Evolutionary conservation across 2,329 filamentous ascomycete species (phyloP).

Genomic region (Bipolaris oryzae): DNA sequence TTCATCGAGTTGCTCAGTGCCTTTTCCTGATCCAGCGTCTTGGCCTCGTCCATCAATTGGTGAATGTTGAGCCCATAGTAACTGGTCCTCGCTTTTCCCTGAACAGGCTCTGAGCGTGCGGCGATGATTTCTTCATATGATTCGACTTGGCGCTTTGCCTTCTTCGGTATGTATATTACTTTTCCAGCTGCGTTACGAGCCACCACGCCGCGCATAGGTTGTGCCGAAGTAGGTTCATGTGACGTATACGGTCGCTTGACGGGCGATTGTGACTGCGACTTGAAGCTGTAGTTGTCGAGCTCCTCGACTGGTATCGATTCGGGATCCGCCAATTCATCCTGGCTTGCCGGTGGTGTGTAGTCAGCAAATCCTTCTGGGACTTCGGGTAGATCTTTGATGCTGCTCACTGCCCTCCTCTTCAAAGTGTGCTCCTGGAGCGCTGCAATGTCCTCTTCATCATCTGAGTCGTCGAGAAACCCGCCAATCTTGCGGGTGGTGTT

Average conservation of each 20-base stretch:
- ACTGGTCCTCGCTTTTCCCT: conserved; percentile 71
- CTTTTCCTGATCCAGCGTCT: conserved; percentile 61
- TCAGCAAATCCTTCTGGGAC: conserved; percentile 32
- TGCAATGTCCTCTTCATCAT: conserved; percentile 51
- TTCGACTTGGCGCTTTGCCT: conserved; percentile 54
- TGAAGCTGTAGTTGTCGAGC: conserved; percentile 38
- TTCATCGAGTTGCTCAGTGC: conserved; percentile 31
- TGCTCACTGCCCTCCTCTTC: conserved; percentile 43
- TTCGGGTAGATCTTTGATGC: conserved; percentile 34
- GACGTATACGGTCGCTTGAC: conserved; percentile 21
- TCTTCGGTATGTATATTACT: conserved; percentile 61
- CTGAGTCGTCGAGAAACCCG: conserved; percentile 50
- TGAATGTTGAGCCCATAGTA: conserved; percentile 97
- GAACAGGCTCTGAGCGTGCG: conserved; percentile 65
- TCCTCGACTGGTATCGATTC: conserved; percentile 39
- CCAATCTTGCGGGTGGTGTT: conserved; percentile 44
- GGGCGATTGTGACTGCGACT: conserved; percentile 32
- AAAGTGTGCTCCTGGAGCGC: conserved; percentile 47
- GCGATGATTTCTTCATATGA: conserved; percentile 73
- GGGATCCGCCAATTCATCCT: conserved; percentile 36
- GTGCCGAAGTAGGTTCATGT: conserved; percentile 24
- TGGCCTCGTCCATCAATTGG: conserved; percentile 73
- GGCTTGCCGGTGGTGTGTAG: conserved; percentile 45
- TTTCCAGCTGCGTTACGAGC: conserved; percentile 63
- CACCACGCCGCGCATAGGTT: conserved; percentile 25